Conservation (phyloP, 352 stramenopile species). For the Globisporangium mamillatum region DNA sequence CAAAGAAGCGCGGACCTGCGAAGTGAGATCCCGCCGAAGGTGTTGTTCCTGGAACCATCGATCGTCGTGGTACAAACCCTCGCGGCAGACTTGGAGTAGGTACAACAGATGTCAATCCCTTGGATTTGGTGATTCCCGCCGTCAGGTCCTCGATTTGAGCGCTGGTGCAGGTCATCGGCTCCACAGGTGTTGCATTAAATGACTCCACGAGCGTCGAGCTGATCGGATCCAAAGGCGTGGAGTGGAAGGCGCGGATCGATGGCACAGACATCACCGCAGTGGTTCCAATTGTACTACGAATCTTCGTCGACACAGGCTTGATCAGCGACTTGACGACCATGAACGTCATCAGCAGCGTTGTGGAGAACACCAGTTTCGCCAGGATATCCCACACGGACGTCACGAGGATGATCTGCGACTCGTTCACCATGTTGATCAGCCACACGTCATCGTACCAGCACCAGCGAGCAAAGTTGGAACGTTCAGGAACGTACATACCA, state of each 20-base stretch:
- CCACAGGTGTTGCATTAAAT: neutral
- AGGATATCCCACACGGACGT: slow-evolving; percentile 13
- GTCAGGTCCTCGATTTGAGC: neutral
- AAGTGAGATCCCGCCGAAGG: neutral
- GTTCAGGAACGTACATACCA: slow-evolving; percentile 10
- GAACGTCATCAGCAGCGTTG: slow-evolving; percentile 15
- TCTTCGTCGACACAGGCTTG: slow-evolving; percentile 4
- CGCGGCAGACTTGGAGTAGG: neutral
- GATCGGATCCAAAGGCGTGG: neutral
- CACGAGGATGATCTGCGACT: slow-evolving; percentile 18
- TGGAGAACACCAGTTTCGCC: slow-evolving; percentile 7
- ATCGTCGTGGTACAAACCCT: neutral
- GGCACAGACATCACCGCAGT: neutral
- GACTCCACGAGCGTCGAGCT: neutral
- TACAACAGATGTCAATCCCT: neutral
- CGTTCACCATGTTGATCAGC: slow-evolving; percentile 24
- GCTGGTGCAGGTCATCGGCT: neutral
- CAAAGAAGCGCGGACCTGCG: slow-evolving; percentile 6
- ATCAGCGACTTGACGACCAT: slow-evolving; percentile 20
- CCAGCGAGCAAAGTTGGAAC: slow-evolving; percentile 4
- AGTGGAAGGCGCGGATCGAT: neutral
- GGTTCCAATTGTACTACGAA: neutral
- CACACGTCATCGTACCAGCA: slow-evolving; percentile 23
- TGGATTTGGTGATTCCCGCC: neutral
- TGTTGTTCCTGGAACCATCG: neutral